phyloP scores from a whole-genome alignment of 257 asterid species.

The Nicotiana tomentosiformis region DNA sequence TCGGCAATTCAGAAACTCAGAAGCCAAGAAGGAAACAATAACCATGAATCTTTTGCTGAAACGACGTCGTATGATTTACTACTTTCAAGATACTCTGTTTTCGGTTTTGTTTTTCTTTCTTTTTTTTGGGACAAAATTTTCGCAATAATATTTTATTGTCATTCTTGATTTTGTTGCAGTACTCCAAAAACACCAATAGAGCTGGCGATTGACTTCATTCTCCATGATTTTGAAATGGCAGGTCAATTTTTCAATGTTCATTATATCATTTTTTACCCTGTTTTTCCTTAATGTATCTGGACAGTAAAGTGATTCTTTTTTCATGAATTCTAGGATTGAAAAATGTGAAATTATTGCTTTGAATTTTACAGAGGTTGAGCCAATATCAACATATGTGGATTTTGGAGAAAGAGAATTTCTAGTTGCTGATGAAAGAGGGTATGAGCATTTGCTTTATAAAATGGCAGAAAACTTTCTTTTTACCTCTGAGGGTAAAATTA shows the following conservation, averaged over 20 bases:
- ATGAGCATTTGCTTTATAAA: conserved; percentile 70
- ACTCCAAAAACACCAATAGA: conserved; percentile 79
- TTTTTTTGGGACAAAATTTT: neutral
- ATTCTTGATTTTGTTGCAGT: conserved; percentile 20
- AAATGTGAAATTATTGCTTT: neutral
- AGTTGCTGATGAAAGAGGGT: conserved; percentile 91
- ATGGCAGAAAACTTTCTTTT: conserved; percentile 60
- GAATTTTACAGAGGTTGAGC: conserved; percentile 73
- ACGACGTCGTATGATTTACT: conserved; percentile 32
- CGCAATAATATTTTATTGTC: neutral
- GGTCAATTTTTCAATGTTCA: conserved; percentile 33
- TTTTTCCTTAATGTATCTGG: too few relatives aligned
- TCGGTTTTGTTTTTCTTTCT: neutral
- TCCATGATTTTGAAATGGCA: conserved; percentile 98
- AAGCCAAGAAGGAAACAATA: conserved; percentile 35
- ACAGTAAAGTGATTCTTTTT: neutral
- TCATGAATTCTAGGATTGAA: neutral
- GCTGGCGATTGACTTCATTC: conserved; percentile 91
- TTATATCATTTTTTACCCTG: neutral
- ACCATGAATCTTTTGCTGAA: conserved; percentile 24
- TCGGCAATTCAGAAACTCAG: conserved; percentile 61
- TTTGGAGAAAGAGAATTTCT: conserved; percentile 81
- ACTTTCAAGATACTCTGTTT: neutral
- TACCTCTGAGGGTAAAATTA: conserved; percentile 50
- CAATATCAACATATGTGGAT: conserved; percentile 82